Conservation (phyloP, 441 rosid genomes). For the Rhodomyrtus psidioides region DNA sequence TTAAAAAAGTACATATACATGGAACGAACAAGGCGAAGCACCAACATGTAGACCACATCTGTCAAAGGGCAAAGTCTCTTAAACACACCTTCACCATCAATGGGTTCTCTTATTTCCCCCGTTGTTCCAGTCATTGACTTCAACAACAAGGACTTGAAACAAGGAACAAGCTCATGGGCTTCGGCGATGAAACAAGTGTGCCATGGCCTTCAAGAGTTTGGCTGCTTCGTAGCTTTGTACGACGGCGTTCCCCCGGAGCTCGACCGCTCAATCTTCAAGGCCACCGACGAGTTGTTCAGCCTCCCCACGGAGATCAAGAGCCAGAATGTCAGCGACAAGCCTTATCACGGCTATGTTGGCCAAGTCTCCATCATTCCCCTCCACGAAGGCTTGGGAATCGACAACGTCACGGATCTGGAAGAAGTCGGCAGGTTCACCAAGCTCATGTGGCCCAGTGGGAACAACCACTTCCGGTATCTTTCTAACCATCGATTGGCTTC, state of each 20-base stretch:
- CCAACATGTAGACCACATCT: not conserved
- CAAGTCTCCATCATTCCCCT: slow-evolving; percentile 21
- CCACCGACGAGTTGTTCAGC: slow-evolving; percentile 22
- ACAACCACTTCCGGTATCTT: slow-evolving; percentile 24
- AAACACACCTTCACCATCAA: not conserved
- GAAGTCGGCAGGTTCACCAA: slow-evolving; percentile 25
- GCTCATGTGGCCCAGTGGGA: slow-evolving; percentile 38
- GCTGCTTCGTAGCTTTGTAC: slow-evolving; percentile 39
- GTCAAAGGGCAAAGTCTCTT: not conserved
- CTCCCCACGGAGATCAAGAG: slow-evolving; percentile 30
- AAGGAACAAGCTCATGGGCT: slow-evolving; percentile 27
- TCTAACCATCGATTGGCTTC: not conserved
- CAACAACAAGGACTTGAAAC: not conserved
- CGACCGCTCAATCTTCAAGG: slow-evolving; percentile 13
- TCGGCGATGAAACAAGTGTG: slow-evolving; percentile 15
- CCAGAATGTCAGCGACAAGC: slow-evolving; percentile 26
- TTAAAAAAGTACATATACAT: not conserved
- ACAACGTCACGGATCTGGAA: slow-evolving; percentile 13
- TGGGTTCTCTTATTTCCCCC: not conserved
- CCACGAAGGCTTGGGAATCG: slow-evolving; percentile 38
- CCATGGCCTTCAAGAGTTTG: slow-evolving; percentile 36
- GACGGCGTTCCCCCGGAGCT: slow-evolving; percentile 21
- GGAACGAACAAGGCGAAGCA: not conserved
- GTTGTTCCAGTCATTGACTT: slow-evolving; percentile 3
- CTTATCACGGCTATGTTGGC: slow-evolving; percentile 38